Conservation (phyloP, 2,329 filamentous ascomycete species). For the Fusarium nematophilum region DNA sequence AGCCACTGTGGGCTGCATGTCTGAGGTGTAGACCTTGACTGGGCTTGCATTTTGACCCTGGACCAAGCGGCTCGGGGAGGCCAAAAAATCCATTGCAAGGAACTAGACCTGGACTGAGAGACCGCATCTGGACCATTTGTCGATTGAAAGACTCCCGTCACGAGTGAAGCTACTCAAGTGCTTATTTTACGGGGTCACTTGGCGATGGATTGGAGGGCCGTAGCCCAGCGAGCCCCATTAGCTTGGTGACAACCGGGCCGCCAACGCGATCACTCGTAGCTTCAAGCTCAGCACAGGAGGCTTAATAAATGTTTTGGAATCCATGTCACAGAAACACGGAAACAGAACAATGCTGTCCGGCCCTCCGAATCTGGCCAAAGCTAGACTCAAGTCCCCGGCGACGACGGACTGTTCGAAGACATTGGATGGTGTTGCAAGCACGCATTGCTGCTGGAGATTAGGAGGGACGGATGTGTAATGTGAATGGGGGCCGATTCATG, state of each 20-base stretch:
- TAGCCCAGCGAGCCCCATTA: constrained; percentile 1
- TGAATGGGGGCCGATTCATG: constrained; percentile 23
- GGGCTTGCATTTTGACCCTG: constrained; percentile 7
- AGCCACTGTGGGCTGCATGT: background rate
- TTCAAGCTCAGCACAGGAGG: background rate
- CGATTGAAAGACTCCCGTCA: background rate
- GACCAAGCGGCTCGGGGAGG: constrained; percentile 4
- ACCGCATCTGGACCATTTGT: constrained; percentile 16
- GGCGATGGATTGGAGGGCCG: background rate
- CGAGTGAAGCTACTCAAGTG: constrained; percentile 5
- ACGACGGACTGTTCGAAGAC: constrained; percentile 5
- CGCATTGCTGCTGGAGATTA: constrained; percentile 28
- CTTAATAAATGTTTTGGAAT: constrained; percentile 6
- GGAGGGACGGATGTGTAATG: constrained; percentile 8
- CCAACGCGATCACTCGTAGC: background rate
- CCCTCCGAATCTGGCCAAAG: background rate
- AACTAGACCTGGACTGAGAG: background rate
- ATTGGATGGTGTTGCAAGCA: constrained; percentile 16
- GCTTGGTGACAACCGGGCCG: constrained; percentile 28
- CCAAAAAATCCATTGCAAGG: background rate
- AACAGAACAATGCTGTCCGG: background rate
- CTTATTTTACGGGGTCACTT: background rate
- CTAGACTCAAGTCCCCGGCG: background rate
- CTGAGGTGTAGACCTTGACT: background rate
- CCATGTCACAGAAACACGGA: background rate